A percentile compares a stretch with the other conserved stretches of the same genome.
These are phyloP conservation scores for Aspergillus jensenii DNA, from an alignment of 2,329 filamentous ascomycete genomes.

Conservation along the genomic window DNA sequence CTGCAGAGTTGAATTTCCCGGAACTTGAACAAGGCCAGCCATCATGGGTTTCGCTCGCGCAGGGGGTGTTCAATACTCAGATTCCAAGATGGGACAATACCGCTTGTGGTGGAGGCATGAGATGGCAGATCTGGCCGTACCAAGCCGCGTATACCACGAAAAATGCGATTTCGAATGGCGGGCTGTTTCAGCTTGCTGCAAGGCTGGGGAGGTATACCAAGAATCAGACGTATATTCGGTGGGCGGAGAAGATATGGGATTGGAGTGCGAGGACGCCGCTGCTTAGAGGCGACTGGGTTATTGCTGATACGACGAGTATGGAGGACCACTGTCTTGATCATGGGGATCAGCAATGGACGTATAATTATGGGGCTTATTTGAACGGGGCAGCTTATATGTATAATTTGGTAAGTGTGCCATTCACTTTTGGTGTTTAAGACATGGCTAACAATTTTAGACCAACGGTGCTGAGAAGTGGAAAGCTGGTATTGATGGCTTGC, in stretches of 20 bases:
- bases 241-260: slow-evolving; percentile 68
- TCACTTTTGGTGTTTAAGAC: background rate
- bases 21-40: slow-evolving; percentile 62
- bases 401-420: slow-evolving; percentile 44
- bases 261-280: slow-evolving; percentile 57
- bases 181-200: slow-evolving; percentile 59
- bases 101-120: slow-evolving; percentile 70
- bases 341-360: slow-evolving; percentile 58
- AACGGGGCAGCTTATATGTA: slow-evolving; percentile 60
- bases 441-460: slow-evolving; percentile 32
- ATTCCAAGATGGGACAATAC: slow-evolving; percentile 67
- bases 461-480: slow-evolving; percentile 55
- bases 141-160: slow-evolving; percentile 67
- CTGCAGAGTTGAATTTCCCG: slow-evolving; percentile 73
- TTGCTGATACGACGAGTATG: slow-evolving; percentile 55
- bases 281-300: slow-evolving; percentile 53
- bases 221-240: slow-evolving; percentile 76
- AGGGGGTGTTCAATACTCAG: slow-evolving; percentile 80
- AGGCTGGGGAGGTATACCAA: slow-evolving; percentile 75
- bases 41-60: slow-evolving; percentile 74
- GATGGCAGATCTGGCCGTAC: slow-evolving; percentile 82
- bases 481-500: slow-evolving; percentile 55
- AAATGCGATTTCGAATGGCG: slow-evolving; percentile 59
- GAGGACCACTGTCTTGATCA: slow-evolving; percentile 51
- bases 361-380: slow-evolving; percentile 58